Evolutionary conservation across 2,329 filamentous ascomycete species (phyloP).

Genomic region (Penicillium janthinellum): DNA sequence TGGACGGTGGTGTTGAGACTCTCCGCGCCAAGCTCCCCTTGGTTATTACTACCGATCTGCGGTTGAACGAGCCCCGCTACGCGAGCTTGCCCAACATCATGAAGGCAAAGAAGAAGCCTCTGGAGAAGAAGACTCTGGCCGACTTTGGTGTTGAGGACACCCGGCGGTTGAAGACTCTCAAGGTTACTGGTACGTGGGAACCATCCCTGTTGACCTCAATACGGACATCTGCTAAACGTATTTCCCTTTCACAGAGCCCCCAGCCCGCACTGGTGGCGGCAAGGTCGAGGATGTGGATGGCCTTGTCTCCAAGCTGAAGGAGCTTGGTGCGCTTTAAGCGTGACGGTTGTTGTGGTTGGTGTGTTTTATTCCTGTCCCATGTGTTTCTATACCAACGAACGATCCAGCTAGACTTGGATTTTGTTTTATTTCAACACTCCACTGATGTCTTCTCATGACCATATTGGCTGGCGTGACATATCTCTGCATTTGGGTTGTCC

Average conservation of each 20-base stretch:
- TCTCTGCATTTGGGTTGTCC: background rate
- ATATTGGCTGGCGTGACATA: slow-evolving; percentile 9
- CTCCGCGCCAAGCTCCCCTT: slow-evolving; percentile 82
- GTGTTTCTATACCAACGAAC: slow-evolving; percentile 29
- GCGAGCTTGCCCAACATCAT: slow-evolving; percentile 97
- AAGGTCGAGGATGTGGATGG: slow-evolving; percentile 98
- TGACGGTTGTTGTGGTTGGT: background rate
- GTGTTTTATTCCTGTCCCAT: slow-evolving; percentile 17
- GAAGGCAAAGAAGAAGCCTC: slow-evolving; percentile 99
- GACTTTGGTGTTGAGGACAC: slow-evolving; percentile 78
- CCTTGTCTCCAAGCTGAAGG: slow-evolving; percentile 91
- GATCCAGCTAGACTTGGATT: slow-evolving; percentile 11
- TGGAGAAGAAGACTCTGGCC: slow-evolving; percentile 85
- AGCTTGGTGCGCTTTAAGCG: slow-evolving; percentile 80
- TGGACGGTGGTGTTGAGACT: slow-evolving; percentile 94
- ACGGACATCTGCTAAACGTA: slow-evolving; percentile 7
- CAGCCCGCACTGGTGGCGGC: slow-evolving; percentile 83
- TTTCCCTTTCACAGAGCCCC: slow-evolving; percentile 65
- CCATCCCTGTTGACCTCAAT: background rate
- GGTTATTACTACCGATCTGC: slow-evolving; percentile 91
- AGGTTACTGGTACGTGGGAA: slow-evolving; percentile 71
- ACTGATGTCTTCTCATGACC: slow-evolving; percentile 6
- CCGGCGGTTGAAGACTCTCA: slow-evolving; percentile 81
- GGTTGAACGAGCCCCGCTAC: slow-evolving; percentile 93
- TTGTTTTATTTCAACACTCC: slow-evolving; percentile 10